Evolutionary conservation across 2,329 filamentous ascomycete species (phyloP), one percentile per base, ranked within the genome.

Genomic region (Ceratocystis smalleyi): DNA sequence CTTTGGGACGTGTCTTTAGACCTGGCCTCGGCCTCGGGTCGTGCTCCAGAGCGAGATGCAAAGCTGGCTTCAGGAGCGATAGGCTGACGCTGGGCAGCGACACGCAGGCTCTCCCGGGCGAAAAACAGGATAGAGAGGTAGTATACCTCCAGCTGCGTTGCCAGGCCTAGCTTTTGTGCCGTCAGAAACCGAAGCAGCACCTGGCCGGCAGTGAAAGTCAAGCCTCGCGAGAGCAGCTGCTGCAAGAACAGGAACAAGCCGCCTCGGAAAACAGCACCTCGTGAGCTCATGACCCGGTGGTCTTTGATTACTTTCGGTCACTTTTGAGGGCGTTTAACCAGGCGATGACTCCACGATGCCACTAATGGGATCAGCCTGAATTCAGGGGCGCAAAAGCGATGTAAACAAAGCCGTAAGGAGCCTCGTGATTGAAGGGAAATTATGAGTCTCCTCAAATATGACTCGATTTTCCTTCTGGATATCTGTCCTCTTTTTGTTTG

Each of bases 51-150:
- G 15, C 30, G 35, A 40, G 15, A 7, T 45, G 4, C 40, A 3
- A n/a, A 5, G 15, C 8, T 7, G 22, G 47, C 2, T 27, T 15
- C 19, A 35, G 62, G 43, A 2, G 55, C 45, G 43, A 60, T 43
- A 10, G 66, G 67, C 69, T 91, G 88, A 62, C 94, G 82, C 75
- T 97, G 92, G 43, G 96, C 83, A 30, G 92, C 91, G n/a, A 96
- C 87, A 17, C 94, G 86, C 60, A 97, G 77, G 70, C 88, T 92
- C 75, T 99, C 94, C 47, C 94, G 83, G 0, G 94, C 88, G 71
- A 99, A 97, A 74, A 95, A 96, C 0, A 99, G 80, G n/a, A 95
- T 86, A 0, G 91, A 90, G 55, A 95, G 87, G 66, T 92, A 91
- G 73, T 91, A 96, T 0, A 97, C 84, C 70, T 99, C 94, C 2